Evolutionary conservation across 2,329 filamentous ascomycete species (phyloP).

Genomic region (Exophiala viscosa): DNA sequence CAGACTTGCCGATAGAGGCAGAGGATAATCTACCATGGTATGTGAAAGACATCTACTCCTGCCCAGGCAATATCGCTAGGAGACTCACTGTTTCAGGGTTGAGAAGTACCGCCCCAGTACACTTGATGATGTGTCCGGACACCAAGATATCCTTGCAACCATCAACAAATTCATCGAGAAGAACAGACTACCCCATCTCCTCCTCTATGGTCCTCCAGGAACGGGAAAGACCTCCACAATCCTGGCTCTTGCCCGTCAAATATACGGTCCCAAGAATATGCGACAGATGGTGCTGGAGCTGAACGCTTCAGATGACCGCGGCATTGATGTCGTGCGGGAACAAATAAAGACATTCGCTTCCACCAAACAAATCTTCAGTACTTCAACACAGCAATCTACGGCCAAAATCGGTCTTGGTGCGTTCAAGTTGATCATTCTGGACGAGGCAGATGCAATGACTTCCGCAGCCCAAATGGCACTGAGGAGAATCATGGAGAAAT

Average conservation of each 20-base stretch:
- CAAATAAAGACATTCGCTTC: slow-evolving; percentile 95
- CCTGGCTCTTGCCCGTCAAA: slow-evolving; percentile 83
- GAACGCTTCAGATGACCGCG: slow-evolving; percentile 94
- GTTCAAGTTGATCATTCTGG: slow-evolving; percentile 94
- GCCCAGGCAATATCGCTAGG: slow-evolving; percentile 8
- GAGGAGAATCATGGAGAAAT: slow-evolving; percentile 97
- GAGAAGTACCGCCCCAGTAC: slow-evolving; percentile 93
- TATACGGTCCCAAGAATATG: slow-evolving; percentile 89
- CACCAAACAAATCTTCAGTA: slow-evolving; percentile 95
- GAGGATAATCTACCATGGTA: slow-evolving; percentile 93
- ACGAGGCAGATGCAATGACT: slow-evolving; percentile 99
- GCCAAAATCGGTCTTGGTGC: slow-evolving; percentile 57
- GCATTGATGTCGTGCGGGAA: slow-evolving; percentile 95
- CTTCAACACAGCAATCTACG: slow-evolving; percentile 43
- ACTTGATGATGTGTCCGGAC: slow-evolving; percentile 87
- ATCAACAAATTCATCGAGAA: slow-evolving; percentile 97
- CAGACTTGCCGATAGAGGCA: slow-evolving; percentile 88
- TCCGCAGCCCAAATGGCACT: slow-evolving; percentile 96
- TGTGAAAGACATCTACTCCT: slow-evolving; percentile 10
- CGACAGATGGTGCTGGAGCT: slow-evolving; percentile 98
- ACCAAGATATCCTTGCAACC: slow-evolving; percentile 94
- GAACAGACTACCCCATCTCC: slow-evolving; percentile 89
- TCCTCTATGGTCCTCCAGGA: slow-evolving; percentile 93
- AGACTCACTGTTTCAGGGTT: slow-evolving; percentile 58
- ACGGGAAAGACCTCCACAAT: slow-evolving; percentile 98